A percentile compares a stretch with the other conserved stretches of the same genome.
Conservation (phyloP, 257 asterid genomes). For the Marsdenia floribunda region DNA sequence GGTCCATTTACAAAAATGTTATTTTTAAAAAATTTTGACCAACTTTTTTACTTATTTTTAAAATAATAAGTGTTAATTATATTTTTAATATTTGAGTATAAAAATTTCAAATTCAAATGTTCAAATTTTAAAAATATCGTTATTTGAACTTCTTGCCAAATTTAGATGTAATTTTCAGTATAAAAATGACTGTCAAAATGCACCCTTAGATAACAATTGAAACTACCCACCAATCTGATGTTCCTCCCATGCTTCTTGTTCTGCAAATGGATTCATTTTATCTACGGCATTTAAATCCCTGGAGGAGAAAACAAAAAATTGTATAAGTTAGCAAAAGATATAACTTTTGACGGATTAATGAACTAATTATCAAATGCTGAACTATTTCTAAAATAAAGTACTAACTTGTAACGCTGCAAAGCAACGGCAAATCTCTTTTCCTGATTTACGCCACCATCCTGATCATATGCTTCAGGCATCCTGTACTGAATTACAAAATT, state of each 20-base stretch:
- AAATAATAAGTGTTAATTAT: too few species aligned
- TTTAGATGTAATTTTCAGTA: too few species aligned
- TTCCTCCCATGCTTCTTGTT: slow-evolving; percentile 99
- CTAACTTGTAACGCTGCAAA: slow-evolving; percentile 40
- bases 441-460: slow-evolving; percentile 51
- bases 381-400: background rate
- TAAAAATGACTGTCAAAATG: too few species aligned
- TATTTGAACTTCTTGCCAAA: too few species aligned
- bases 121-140: too few species aligned
- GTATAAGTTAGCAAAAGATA: background rate
- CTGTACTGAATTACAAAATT: slow-evolving; percentile 49
- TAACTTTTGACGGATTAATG: background rate
- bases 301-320: slow-evolving; percentile 17
- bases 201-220: slow-evolving; percentile 2
- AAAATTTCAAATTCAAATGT: too few species aligned
- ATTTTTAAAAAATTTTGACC: too few species aligned
- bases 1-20: too few species aligned
- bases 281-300: slow-evolving; percentile 78
- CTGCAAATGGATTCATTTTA: slow-evolving; percentile 97
- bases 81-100: too few species aligned
- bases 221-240: slow-evolving; percentile 73
- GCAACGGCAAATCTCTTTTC: slow-evolving; percentile 53
- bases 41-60: too few species aligned
- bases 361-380: background rate
- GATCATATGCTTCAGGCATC: slow-evolving; percentile 69